Evolutionary conservation across 495 filamentous ascomycete species (phyloP), one percentile per base, ranked within the genome.

Genomic region (Hypoxylon cercidicola): DNA sequence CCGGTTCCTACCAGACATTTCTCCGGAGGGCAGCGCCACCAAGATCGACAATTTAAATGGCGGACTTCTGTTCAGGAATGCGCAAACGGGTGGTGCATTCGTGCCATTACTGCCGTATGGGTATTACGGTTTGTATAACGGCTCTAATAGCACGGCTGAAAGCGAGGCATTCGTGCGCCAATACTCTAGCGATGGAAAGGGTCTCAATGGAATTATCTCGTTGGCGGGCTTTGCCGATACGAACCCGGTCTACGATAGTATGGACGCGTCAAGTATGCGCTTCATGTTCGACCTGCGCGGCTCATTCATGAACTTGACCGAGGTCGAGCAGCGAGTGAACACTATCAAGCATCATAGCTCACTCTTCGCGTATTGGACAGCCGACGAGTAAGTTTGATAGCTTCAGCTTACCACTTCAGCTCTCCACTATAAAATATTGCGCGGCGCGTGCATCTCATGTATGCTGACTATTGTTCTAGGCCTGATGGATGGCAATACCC

Each of bases 261-360:
- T 86, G 71, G 84, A 89, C 62, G 66, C 77, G 52, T 64, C 85
- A 28, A 79, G 78, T n/a, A 73, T 90, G n/a, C 84, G 78, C 64
- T 80, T 85, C 54, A 86, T 89, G 82, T 90, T 87, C 64, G 84
- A 89, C 61, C 82, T 91, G 74, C 82, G 88, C 0, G 79, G 82
- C 58, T 80, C 78, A 3, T 90, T 87, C 74, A 80, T 81, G 64
- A 89, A 90, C 66, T 62, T 77, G 0, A 83, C 80, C 0, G 73
- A 78, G 18, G 81, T 90, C 0, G 66, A 69, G 6, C 69, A 80
- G 34, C 84, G 88, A 41, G 81, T 90, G 40, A 71, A 78, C 5
- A 69, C 72, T 4, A 79, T 87, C 28, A 81, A 81, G 48, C 62
- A 79, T n/a, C 77, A 78, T 11, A 81, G 79, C 6, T 82, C 77